Evolutionary conservation across 108 stramenopile genomes (phyloP), one percentile per base, ranked within the genome.

Genomic region (Fistulifera solaris): DNA sequence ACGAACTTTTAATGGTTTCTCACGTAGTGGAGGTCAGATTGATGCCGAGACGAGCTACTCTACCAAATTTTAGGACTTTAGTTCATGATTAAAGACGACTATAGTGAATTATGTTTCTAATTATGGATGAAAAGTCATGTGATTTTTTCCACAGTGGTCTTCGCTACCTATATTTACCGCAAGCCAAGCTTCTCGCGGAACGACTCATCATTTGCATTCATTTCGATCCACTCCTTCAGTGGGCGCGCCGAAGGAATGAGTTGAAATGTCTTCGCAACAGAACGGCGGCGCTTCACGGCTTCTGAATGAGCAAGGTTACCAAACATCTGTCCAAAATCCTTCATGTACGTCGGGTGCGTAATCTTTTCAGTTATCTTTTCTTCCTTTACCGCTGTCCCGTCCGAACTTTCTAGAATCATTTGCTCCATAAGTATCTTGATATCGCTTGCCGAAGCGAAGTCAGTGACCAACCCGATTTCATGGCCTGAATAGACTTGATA

Each of bases 1-100:
- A 78, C 73, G 98, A 40, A 80, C 77, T 0, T 94, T 85, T 55
- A 94, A 94, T 73, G 93, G 93, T 8, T 75, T 94, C 61, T 51
- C 80, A 0, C 80, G 81, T 65, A 75, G 61, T 13, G 87, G 88
- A 1, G 87, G 87, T 6, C 74, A 67, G 14, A 94, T 94, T 26
- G 70, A 73, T 21, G 63, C 83, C 75, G 57, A 59, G 22, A 27
- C 17, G 18, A 78, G 76, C 60, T 81, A 77, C 65, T 83, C 84
- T 6, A 86, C 84, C 14, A 89, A 90, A 56, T 94, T 67, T 58
- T 35, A 35, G 8, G 31, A 60, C 68, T 17, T 83, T 78, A 49
- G 54, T 50, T 18, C 75, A 80, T 54, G 56, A 57, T 26, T 21
- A 57, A 17, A 18, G 38, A 21, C 23, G 26, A 23, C 10, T 16